Conservation (phyloP, 106 monocot species). For the Platanthera zijinensis region DNA sequence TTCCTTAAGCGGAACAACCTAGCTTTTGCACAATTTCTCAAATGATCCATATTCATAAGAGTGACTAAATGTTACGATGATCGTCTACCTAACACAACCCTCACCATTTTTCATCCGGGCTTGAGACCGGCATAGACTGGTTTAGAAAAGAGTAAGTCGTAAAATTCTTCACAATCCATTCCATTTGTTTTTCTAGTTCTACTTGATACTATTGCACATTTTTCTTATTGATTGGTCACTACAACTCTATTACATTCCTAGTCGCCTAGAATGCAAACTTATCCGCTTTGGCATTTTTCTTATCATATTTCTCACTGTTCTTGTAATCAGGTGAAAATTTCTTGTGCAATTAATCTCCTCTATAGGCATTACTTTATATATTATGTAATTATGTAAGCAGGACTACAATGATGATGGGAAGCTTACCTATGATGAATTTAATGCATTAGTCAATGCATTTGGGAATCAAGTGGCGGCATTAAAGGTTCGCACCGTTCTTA, state of each 20-base stretch:
- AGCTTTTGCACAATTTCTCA: too few relatives aligned
- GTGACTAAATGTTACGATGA: too few relatives aligned
- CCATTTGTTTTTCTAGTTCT: not conserved
- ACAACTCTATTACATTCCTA: not conserved
- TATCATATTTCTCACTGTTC: not conserved
- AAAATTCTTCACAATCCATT: not conserved
- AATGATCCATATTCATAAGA: too few relatives aligned
- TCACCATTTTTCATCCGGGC: too few relatives aligned
- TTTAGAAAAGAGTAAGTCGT: too few relatives aligned
- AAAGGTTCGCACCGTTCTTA: slow-evolving; percentile 35
- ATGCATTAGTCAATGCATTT: slow-evolving; percentile 74
- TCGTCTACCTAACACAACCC: too few relatives aligned
- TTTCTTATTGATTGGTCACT: not conserved
- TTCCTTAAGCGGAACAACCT: too few relatives aligned
- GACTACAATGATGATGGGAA: slow-evolving; percentile 81
- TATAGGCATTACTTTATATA: not conserved
- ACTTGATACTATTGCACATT: not conserved
- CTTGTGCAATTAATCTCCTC: not conserved
- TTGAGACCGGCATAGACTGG: too few relatives aligned
- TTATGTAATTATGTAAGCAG: slow-evolving; percentile 26
- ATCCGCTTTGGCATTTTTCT: not conserved
- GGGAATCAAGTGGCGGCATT: slow-evolving; percentile 56
- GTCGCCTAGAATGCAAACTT: not conserved
- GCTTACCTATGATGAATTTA: slow-evolving; percentile 66
- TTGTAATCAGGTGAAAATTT: not conserved